These are phyloP conservation scores for Yueomyces sp. DNA, from an alignment of 805 yeast genomes.

Conservation along the genomic window DNA sequence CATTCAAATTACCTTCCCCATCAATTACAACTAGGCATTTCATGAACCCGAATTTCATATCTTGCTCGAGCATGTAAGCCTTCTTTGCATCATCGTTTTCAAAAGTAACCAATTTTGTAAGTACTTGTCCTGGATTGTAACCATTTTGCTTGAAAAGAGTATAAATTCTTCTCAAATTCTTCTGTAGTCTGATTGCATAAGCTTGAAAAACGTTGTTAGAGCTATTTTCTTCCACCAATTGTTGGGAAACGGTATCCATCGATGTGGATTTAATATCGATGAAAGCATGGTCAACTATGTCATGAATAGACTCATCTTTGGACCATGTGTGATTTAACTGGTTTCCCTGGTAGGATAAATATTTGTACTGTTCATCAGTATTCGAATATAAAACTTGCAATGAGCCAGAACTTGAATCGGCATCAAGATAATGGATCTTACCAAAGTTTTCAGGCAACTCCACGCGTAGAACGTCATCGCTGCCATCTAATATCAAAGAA, in stretches of 20 bases:
- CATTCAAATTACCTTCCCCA: slow-evolving; percentile 28
- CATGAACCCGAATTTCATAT: slow-evolving; percentile 32
- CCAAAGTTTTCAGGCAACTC: slow-evolving; percentile 8
- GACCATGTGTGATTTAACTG: slow-evolving; percentile 23
- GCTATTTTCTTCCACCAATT: slow-evolving; percentile 10
- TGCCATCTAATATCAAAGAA: slow-evolving; percentile 1
- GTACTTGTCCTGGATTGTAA: slow-evolving; percentile 12
- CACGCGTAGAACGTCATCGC: slow-evolving; percentile 5
- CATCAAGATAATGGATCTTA: slow-evolving; percentile 7
- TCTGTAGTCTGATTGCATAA: slow-evolving; percentile 17
- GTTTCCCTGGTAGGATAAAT: slow-evolving; percentile 13
- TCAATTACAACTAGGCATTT: slow-evolving; percentile 32
- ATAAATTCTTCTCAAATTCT: slow-evolving; percentile 10
- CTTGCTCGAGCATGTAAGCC: slow-evolving; percentile 4
- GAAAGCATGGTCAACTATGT: slow-evolving; percentile 24
- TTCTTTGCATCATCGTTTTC: slow-evolving; percentile 8
- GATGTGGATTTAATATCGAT: slow-evolving; percentile 10
- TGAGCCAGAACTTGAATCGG: slow-evolving; percentile 5
- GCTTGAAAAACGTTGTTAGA: slow-evolving; percentile 9
- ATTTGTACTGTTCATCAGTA: slow-evolving; percentile 6
- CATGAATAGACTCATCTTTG: slow-evolving; percentile 31
- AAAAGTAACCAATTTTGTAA: slow-evolving; percentile 8
- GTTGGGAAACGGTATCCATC: slow-evolving; percentile 7
- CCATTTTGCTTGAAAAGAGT: slow-evolving; percentile 7
- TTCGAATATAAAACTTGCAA: slow-evolving; percentile 8